A percentile compares a stretch with the other conserved stretches of the same genome.
These are phyloP conservation scores for Podospora comata DNA, from an alignment of 495 filamentous ascomycete genomes.

Conservation along the genomic window DNA sequence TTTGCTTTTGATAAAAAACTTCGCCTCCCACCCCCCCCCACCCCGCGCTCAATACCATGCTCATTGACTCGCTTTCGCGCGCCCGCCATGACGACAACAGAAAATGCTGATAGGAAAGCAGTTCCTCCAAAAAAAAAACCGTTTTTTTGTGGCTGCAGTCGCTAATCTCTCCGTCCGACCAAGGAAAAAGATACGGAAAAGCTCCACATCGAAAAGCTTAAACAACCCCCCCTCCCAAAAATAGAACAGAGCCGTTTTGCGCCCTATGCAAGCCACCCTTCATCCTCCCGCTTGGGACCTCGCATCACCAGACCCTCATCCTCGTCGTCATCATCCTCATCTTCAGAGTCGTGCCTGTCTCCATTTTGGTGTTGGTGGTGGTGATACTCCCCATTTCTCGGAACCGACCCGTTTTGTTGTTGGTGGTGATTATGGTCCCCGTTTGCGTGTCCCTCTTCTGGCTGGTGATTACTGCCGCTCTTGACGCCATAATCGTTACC, in stretches of 20 bases:
- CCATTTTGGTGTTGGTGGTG: slow-evolving; percentile 7
- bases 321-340: slow-evolving; percentile 37
- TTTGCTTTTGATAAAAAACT: not conserved
- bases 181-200: not conserved
- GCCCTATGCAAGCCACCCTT: slow-evolving; percentile 47
- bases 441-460: slow-evolving; percentile 4
- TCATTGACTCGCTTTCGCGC: not conserved
- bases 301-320: slow-evolving; percentile 51
- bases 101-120: not conserved
- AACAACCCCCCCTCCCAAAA: not conserved
- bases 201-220: not conserved
- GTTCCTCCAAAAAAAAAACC: not conserved
- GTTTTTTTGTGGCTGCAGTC: not conserved
- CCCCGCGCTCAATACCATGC: not conserved
- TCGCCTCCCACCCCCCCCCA: no score
- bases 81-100: not conserved
- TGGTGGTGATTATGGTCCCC: slow-evolving; percentile 20
- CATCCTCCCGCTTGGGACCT: slow-evolving; percentile 48
- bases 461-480: slow-evolving; percentile 8
- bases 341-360: slow-evolving; percentile 19
- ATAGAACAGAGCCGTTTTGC: not conserved
- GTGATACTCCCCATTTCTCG: slow-evolving; percentile 14
- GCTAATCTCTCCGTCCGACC: not conserved
- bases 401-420: slow-evolving; percentile 17
- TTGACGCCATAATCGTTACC: slow-evolving; percentile 20